Evolutionary conservation across 345 rosid species (phyloP).

Genomic region (Brassica carinata): DNA sequence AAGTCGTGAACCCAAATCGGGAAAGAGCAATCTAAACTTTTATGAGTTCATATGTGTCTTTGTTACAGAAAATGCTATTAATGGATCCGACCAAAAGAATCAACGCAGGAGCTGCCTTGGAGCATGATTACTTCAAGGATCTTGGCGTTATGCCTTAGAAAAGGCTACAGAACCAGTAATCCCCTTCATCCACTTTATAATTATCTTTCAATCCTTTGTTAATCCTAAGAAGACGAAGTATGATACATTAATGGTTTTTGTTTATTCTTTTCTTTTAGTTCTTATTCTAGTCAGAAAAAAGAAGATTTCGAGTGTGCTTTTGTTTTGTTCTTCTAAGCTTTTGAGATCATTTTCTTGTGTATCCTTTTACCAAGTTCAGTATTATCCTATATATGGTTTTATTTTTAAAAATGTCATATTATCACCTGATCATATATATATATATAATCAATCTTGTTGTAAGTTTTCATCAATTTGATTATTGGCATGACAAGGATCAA

Average conservation of each 20-base stretch:
- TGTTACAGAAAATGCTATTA: slow-evolving; percentile 76
- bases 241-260: slow-evolving; percentile 28
- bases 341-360: slow-evolving; percentile 33
- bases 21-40: background rate
- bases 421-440: background rate
- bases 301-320: background rate
- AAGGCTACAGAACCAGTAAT: slow-evolving; percentile 26
- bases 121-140: slow-evolving; percentile 97
- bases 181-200: slow-evolving; percentile 32
- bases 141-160: slow-evolving; percentile 55
- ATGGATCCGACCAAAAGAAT: slow-evolving; percentile 90
- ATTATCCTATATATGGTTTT: slow-evolving; percentile 5
- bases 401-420: background rate
- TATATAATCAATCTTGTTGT: background rate
- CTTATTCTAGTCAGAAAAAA: background rate
- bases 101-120: slow-evolving; percentile 85
- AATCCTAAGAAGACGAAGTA: slow-evolving; percentile 13
- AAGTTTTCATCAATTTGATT: background rate
- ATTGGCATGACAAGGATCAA: background rate
- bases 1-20: background rate
- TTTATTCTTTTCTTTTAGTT: slow-evolving; percentile 1
- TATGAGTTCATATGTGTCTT: background rate
- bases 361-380: slow-evolving; percentile 19
- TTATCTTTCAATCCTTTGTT: background rate
- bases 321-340: slow-evolving; percentile 22